These are phyloP conservation scores for Tylopilus cervinicoccineus DNA, from an alignment of 768 basidiomycete genomes.

Conservation along the genomic window DNA sequence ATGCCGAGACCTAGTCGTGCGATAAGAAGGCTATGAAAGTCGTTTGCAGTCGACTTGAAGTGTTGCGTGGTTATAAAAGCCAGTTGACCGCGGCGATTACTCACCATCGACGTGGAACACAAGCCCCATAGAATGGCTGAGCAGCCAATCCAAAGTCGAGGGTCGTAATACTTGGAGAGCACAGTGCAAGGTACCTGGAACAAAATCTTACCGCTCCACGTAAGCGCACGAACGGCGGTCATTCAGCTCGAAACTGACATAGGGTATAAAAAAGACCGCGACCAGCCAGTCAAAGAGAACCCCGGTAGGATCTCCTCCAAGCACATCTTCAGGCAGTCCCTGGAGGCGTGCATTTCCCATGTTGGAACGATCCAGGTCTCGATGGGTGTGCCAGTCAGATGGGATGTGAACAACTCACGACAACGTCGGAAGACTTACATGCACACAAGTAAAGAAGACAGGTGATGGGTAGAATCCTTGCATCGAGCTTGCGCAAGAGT, in stretches of 20 bases:
- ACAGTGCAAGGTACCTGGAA: constrained; percentile 68
- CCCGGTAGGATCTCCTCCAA: constrained; percentile 67
- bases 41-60: constrained; percentile 23
- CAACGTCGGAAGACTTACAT: constrained; percentile 42
- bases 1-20: constrained; percentile 30
- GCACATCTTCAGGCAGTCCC: constrained; percentile 59
- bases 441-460: constrained; percentile 76
- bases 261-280: constrained; percentile 76
- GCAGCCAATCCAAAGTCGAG: constrained; percentile 66
- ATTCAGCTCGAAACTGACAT: constrained; percentile 40
- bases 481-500: constrained; percentile 63
- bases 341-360: constrained; percentile 77
- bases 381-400: not conserved
- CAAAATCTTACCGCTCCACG: constrained; percentile 45
- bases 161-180: constrained; percentile 61
- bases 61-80: not conserved
- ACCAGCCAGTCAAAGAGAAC: constrained; percentile 74
- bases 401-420: not conserved
- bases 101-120: constrained; percentile 68
- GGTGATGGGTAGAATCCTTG: constrained; percentile 63
- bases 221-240: not conserved
- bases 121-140: constrained; percentile 72
- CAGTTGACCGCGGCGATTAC: not conserved
- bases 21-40: constrained; percentile 27
- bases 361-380: constrained; percentile 70